Conservation (phyloP, 192 early-diverging fungal species). For the Backusella tarrabulga region DNA sequence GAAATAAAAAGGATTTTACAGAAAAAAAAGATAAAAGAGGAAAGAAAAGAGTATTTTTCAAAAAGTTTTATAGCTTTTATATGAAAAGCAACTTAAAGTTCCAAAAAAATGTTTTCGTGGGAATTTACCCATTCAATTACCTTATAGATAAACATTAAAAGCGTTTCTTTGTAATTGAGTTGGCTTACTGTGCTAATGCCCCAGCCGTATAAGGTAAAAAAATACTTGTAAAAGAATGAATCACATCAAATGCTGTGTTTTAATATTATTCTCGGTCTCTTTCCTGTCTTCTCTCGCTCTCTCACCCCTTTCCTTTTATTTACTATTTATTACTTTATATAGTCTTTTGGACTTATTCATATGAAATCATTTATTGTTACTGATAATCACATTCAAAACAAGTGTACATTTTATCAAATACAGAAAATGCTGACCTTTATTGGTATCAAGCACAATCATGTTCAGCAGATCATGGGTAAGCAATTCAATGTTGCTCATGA, state of each 20-base stretch:
- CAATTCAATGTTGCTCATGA: not conserved
- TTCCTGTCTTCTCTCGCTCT: not conserved
- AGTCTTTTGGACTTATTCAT: not conserved
- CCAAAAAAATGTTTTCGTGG: not conserved
- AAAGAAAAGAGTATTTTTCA: not conserved
- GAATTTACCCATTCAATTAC: constrained; percentile 8
- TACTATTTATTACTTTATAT: not conserved
- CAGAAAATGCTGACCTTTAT: constrained; percentile 20
- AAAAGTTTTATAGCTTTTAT: not conserved
- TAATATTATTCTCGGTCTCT: not conserved
- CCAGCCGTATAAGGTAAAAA: constrained; percentile 10
- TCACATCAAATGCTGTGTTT: constrained; percentile 8
- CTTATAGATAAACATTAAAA: constrained; percentile 8
- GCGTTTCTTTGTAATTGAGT: constrained; percentile 14
- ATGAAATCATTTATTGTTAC: not conserved
- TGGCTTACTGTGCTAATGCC: not conserved
- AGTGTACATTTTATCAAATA: constrained; percentile 21
- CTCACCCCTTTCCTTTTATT: not conserved
- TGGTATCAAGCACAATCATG: constrained; percentile 19
- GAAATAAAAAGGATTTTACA: not conserved
- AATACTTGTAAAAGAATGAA: not conserved
- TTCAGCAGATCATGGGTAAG: constrained; percentile 17
- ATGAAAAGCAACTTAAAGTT: not conserved
- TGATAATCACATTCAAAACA: not conserved
- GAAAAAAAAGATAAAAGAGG: not conserved